Conservation (phyloP, 768 basidiomycete species). For the Amylocystis lapponica region DNA sequence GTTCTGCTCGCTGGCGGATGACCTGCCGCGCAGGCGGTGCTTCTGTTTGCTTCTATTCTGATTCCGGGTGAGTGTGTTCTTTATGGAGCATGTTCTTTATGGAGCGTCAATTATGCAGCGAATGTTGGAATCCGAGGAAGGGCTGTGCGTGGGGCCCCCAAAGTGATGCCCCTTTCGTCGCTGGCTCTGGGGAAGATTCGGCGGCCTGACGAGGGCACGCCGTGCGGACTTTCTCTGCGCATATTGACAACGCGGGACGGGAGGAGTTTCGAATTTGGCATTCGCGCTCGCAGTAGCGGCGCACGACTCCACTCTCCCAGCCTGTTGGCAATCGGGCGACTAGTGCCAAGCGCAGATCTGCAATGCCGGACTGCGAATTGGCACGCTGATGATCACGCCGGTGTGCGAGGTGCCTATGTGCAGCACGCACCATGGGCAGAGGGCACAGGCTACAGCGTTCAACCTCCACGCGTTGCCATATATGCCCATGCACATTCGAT, state of each 20-base stretch:
- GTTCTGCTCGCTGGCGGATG: too few species aligned
- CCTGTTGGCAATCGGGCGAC: neutral
- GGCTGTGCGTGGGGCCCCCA: too few species aligned
- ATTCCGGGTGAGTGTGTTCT: neutral
- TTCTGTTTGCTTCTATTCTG: constrained; percentile 3
- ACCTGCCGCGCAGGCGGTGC: neutral
- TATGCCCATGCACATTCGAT: constrained; percentile 7
- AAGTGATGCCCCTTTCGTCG: too few species aligned
- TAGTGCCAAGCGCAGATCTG: neutral
- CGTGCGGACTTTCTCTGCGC: too few species aligned
- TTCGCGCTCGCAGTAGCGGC: too few species aligned
- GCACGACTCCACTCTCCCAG: neutral
- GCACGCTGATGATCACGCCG: constrained; percentile 9
- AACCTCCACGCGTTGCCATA: constrained; percentile 3
- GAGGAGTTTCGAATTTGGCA: too few species aligned
- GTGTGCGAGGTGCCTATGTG: neutral
- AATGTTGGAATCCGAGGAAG: too few species aligned
- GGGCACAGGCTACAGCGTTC: constrained; percentile 14
- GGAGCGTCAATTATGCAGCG: too few species aligned
- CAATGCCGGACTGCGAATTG: neutral
- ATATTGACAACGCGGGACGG: too few species aligned
- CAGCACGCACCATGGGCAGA: constrained; percentile 15
- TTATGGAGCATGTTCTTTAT: too few species aligned
- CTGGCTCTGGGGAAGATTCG: too few species aligned
- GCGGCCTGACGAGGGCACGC: too few species aligned